phyloP scores from a whole-genome alignment of 495 filamentous ascomycete species.

The Lophium mytilinum region DNA sequence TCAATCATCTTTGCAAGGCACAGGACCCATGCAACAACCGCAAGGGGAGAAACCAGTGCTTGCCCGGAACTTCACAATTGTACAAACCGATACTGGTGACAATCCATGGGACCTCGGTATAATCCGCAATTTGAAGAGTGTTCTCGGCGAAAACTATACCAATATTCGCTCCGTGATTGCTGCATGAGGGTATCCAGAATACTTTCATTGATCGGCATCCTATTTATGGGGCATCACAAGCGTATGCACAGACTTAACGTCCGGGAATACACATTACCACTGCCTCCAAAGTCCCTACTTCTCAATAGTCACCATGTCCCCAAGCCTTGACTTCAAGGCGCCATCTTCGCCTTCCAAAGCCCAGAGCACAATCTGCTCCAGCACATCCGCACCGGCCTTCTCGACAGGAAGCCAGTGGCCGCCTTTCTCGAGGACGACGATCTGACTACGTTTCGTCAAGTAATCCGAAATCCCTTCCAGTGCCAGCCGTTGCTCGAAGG shows the following conservation, averaged over 20 bases:
- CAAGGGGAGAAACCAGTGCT: no score
- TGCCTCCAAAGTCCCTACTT: not conserved
- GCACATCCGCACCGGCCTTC: slow-evolving; percentile 5
- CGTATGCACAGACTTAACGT: no score
- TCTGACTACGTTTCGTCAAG: slow-evolving; percentile 19
- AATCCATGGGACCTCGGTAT: slow-evolving; percentile 17
- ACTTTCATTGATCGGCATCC: no score
- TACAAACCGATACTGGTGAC: slow-evolving; percentile 12
- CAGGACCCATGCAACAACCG: not conserved
- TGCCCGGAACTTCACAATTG: slow-evolving; percentile 1
- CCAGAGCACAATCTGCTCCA: slow-evolving; percentile 18
- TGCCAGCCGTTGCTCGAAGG: slow-evolving; percentile 22
- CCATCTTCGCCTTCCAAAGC: slow-evolving; percentile 17
- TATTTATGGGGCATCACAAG: no score
- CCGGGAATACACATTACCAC: no score
- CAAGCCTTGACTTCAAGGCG: slow-evolving; percentile 5
- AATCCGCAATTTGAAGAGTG: slow-evolving; percentile 4
- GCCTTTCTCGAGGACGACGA: slow-evolving; percentile 8
- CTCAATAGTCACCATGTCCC: slow-evolving; percentile 14
- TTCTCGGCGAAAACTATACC: slow-evolving; percentile 4
- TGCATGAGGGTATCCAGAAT: no score
- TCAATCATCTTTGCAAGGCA: not conserved
- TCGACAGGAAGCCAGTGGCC: slow-evolving; percentile 30
- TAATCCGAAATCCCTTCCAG: slow-evolving; percentile 29
- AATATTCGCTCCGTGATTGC: no score